phyloP scores from a whole-genome alignment of 2,329 filamentous ascomycete species.

The Trichoderma sp. region DNA sequence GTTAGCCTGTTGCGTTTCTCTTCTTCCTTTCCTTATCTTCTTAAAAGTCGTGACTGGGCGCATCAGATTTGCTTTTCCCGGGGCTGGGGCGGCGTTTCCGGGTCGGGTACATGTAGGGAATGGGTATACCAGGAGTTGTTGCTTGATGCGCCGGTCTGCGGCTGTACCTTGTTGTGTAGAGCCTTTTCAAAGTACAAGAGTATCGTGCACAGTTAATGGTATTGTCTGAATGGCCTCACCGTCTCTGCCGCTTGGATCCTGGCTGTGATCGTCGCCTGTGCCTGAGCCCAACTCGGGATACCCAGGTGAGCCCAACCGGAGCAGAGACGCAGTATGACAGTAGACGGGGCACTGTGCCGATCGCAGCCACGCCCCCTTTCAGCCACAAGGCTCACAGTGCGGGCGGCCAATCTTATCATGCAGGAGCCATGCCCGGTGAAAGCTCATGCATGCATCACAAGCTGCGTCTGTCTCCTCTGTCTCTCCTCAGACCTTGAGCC shows the following conservation, averaged over 20 bases:
- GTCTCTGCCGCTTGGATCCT: background rate
- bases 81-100: conserved; percentile 23
- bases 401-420: conserved; percentile 16
- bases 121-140: conserved; percentile 26
- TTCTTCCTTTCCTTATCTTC: conserved; percentile 1
- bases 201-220: conserved; percentile 26
- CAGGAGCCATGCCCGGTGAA: conserved; percentile 3
- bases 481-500: background rate
- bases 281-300: background rate
- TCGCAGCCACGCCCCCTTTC: conserved; percentile 11
- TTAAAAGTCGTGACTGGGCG: conserved; percentile 14
- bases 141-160: conserved; percentile 23
- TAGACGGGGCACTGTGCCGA: background rate
- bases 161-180: conserved; percentile 6
- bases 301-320: background rate
- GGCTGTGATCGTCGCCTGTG: background rate
- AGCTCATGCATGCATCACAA: conserved; percentile 19
- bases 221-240: conserved; percentile 16
- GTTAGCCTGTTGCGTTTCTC: background rate
- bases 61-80: conserved; percentile 12
- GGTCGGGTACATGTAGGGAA: conserved; percentile 2
- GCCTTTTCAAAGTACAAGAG: conserved; percentile 6
- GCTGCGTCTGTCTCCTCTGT: background rate
- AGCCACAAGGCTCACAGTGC: conserved; percentile 19
- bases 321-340: background rate